Base-by-base conservation (phyloP, 2,329 filamentous ascomycete genomes). In the Botryotinia globosa region DNA sequence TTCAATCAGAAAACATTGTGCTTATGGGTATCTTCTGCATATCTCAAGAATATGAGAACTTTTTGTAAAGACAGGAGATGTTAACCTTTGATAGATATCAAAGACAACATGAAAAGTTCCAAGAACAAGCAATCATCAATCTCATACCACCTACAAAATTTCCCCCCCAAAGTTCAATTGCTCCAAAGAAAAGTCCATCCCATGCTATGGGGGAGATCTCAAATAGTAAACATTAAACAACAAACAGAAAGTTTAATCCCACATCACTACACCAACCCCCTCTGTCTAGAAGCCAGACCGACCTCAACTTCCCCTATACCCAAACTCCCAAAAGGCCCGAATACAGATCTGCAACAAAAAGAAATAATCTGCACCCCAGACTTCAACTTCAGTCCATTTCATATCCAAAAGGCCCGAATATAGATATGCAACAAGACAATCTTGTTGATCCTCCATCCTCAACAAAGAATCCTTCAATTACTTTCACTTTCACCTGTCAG, bases 11-110 rank as follows among this genome's bases (percentile, higher is more conserved):
- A 56, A 9, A 4, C 3, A 32, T 32, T 1, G 14, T 32, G 14
- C 0, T 18, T 56, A 18, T 32, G 7, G 3, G 6, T 18, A 56
- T 29, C 1, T 6, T 29, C n/a, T 56, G 3, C n/a, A 56, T 8
- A 1, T 32, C n/a, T 4, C n/a, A 56, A 9, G 6, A 9, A 32
- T 4, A 29, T 0, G 29, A 18, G 3, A 56, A 18, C 4, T 0
- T 9, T 29, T 29, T 2, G 14, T n/a, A 5, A n/a, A 51, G 25
- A 51, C 25, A n/a, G 25, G 0, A 3, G 1, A 29, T 18, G 14
- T 29, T 29, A 56, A 56, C 2, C 18, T 56, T 18, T 29, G 3
- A 7, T 32, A 18, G 3, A 32, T 32, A 29, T 16, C 51, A 56
- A 56, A 56, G 51, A 16, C 48, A n/a, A n/a, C 12, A n/a, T 48